These are phyloP conservation scores for Termitomyces sp. DNA, from an alignment of 768 basidiomycete species.

Conservation along the genomic window DNA sequence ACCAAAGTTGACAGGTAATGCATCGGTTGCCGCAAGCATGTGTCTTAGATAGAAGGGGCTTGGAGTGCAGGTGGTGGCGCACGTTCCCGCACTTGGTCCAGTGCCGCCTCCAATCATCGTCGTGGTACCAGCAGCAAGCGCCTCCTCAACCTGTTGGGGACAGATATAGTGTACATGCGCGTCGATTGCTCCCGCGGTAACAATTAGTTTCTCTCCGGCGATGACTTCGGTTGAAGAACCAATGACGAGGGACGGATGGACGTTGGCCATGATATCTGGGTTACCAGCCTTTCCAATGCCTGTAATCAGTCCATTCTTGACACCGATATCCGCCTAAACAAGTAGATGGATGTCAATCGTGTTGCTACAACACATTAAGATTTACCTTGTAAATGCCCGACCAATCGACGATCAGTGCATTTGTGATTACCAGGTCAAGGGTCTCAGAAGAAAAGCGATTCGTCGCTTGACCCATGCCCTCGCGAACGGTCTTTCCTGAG, in stretches of 20 bases:
- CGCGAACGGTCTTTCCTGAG: conserved; percentile 85
- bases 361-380: not conserved
- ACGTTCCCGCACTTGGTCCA: conserved; percentile 84
- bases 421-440: conserved; percentile 92
- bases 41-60: conserved; percentile 83
- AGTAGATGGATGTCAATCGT: not conserved
- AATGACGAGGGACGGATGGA: conserved; percentile 67
- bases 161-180: conserved; percentile 94
- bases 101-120: conserved; percentile 97
- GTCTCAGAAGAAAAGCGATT: conserved; percentile 59
- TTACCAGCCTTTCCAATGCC: conserved; percentile 98
- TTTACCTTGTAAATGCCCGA: conserved; percentile 87
- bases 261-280: conserved; percentile 84
- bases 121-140: conserved; percentile 77
- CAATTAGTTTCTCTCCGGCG: conserved; percentile 89
- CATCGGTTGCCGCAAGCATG: conserved; percentile 92
- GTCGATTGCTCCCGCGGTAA: conserved; percentile 92
- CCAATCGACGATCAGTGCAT: conserved; percentile 93
- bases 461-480: conserved; percentile 94
- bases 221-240: conserved; percentile 94
- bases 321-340: conserved; percentile 85
- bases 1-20: conserved; percentile 84
- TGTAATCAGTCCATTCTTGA: conserved; percentile 74
- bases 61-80: conserved; percentile 93
- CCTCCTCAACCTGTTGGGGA: conserved; percentile 87